phyloP scores from a whole-genome alignment of 2,329 filamentous ascomycete genomes.

The Amauroascus verrucosus region DNA sequence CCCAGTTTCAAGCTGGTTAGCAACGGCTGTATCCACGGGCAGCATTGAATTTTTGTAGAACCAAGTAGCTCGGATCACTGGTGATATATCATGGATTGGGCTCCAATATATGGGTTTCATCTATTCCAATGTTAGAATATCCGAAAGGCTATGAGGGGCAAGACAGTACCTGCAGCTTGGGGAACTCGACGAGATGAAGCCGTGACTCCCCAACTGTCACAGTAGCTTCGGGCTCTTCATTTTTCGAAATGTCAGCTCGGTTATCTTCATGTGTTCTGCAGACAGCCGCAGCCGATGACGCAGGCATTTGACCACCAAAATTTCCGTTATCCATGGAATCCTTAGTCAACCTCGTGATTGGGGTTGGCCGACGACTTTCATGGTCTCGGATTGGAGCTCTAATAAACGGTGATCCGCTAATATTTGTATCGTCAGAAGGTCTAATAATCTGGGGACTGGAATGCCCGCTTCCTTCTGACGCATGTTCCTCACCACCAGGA shows the following conservation, averaged over 20 bases:
- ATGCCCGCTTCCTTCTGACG: constrained; percentile 18
- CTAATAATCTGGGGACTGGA: constrained; percentile 21
- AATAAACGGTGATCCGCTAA: constrained; percentile 42
- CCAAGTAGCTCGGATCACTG: constrained; percentile 82
- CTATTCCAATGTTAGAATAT: constrained; percentile 29
- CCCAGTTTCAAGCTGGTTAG: constrained; percentile 86
- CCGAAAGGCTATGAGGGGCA: not conserved
- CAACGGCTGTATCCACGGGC: constrained; percentile 72
- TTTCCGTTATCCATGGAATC: not conserved
- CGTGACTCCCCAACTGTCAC: constrained; percentile 84
- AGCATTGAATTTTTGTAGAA: constrained; percentile 95
- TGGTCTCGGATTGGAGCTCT: constrained; percentile 30
- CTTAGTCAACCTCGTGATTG: constrained; percentile 3
- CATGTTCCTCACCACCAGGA: constrained; percentile 21
- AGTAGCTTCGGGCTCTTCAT: constrained; percentile 35
- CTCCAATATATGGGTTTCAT: constrained; percentile 99
- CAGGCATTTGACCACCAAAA: not conserved
- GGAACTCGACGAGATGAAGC: constrained; percentile 77
- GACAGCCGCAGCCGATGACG: not conserved
- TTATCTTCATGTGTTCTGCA: not conserved
- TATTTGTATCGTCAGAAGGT: constrained; percentile 30
- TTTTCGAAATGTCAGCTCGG: not conserved
- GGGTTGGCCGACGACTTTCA: constrained; percentile 7
- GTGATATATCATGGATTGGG: constrained; percentile 76
- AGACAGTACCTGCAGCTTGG: constrained; percentile 46